Conservation (phyloP, 495 filamentous ascomycete genomes). For the Paragyromitra xinjiangensis region DNA sequence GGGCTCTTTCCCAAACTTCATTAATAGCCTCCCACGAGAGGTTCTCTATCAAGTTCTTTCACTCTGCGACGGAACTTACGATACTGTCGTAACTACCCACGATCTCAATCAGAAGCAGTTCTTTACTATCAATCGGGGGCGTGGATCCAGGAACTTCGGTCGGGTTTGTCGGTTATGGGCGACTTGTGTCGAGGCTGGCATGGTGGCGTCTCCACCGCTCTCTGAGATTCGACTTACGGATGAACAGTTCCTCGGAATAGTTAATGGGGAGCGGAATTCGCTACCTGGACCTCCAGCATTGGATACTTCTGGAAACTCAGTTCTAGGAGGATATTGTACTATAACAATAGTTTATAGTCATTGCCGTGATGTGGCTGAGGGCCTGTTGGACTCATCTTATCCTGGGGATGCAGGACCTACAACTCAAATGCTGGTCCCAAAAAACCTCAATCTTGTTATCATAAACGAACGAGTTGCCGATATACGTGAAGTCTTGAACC, state of each 20-base stretch:
- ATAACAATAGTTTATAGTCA: conserved; percentile 16
- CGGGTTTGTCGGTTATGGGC: conserved; percentile 31
- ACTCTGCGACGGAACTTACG: conserved; percentile 20
- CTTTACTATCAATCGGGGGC: neutral
- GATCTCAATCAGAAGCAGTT: neutral
- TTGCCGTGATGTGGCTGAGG: neutral
- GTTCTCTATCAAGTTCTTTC: conserved; percentile 29
- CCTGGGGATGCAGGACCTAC: neutral
- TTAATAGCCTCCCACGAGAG: conserved; percentile 9
- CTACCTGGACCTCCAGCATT: neutral
- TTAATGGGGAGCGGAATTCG: neutral
- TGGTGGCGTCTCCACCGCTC: conserved; percentile 1
- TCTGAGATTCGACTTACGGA: conserved; percentile 22
- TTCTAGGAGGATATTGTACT: conserved; percentile 10
- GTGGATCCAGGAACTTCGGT: conserved; percentile 12
- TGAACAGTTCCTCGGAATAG: conserved; percentile 16
- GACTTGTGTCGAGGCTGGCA: conserved; percentile 6
- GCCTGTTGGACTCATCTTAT: neutral
- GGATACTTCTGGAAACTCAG: neutral
- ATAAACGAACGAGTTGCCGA: neutral
- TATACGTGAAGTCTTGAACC: conserved; percentile 2
- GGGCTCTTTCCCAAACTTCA: neutral
- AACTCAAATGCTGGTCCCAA: neutral
- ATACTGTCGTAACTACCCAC: neutral
- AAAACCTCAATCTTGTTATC: conserved; percentile 25